Conservation (phyloP, 1,284 basidiomycete genomes). For the Pseudozyma hubeiensis region DNA sequence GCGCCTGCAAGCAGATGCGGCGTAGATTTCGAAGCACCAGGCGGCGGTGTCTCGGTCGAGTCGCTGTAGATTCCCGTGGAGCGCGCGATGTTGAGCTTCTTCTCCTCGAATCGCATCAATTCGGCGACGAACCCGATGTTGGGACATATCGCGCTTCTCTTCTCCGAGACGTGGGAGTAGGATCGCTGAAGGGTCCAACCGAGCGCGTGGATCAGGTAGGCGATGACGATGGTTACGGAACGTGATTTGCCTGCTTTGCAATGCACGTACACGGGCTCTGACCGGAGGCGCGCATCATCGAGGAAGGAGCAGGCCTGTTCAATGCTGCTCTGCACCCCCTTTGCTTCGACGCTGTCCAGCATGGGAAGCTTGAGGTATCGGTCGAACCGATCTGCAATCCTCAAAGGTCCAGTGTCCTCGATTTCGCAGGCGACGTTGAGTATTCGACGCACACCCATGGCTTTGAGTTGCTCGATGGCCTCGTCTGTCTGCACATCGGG, state of each 20-base stretch:
- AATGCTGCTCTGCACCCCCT: slow-evolving; percentile 84
- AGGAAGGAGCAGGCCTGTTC: slow-evolving; percentile 85
- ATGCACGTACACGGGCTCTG: slow-evolving; percentile 90
- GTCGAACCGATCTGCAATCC: slow-evolving; percentile 73
- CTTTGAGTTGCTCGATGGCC: slow-evolving; percentile 80
- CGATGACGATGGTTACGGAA: slow-evolving; percentile 95
- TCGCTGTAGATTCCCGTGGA: slow-evolving; percentile 41
- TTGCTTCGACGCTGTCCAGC: slow-evolving; percentile 94
- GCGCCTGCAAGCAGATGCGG: slow-evolving; percentile 8
- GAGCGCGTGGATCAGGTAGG: slow-evolving; percentile 94
- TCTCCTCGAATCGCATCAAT: slow-evolving; percentile 93
- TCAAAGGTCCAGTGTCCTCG: slow-evolving; percentile 47
- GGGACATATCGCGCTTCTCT: slow-evolving; percentile 91
- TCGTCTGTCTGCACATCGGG: slow-evolving; percentile 82
- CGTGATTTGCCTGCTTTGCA: slow-evolving; percentile 96
- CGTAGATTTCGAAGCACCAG: slow-evolving; percentile 8
- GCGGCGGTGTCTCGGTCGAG: background rate
- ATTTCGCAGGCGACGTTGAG: slow-evolving; percentile 87
- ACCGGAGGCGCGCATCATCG: slow-evolving; percentile 89
- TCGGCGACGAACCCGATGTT: slow-evolving; percentile 98
- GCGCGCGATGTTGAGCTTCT: slow-evolving; percentile 30
- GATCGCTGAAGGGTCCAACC: slow-evolving; percentile 92
- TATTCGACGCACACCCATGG: slow-evolving; percentile 85
- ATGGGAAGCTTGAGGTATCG: slow-evolving; percentile 87
- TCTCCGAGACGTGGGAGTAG: slow-evolving; percentile 88